Percentiles rank a stretch among this genome's conserved stretches.
phyloP scores from a whole-genome alignment of 2,329 filamentous ascomycete species.

The Aspergillus piperis region DNA sequence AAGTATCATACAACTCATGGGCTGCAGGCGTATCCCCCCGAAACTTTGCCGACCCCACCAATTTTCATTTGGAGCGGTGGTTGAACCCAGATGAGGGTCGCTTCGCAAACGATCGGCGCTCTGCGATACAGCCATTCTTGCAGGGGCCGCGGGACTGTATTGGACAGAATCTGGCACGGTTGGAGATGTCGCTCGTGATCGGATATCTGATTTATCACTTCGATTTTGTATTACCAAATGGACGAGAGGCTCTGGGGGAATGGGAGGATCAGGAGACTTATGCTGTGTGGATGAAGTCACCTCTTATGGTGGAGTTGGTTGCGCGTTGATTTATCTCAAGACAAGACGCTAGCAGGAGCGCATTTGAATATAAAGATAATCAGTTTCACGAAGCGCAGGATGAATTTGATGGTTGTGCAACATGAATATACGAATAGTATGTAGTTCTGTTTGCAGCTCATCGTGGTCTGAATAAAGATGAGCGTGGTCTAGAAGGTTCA shows the following conservation, averaged over 20 bases:
- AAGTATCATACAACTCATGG: neutral
- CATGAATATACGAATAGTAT: no score
- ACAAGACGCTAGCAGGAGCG: no score
- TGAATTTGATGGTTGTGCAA: no score
- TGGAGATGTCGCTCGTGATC: neutral
- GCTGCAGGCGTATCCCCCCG: neutral
- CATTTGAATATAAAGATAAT: no score
- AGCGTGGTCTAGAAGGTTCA: no score
- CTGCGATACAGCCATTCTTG: neutral
- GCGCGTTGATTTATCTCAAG: neutral
- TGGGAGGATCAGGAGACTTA: neutral
- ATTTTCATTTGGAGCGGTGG: neutral
- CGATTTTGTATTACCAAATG: neutral
- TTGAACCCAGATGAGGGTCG: neutral
- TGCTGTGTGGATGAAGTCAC: neutral
- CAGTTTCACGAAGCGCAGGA: no score
- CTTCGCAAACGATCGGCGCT: neutral
- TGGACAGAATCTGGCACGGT: neutral
- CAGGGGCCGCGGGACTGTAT: neutral
- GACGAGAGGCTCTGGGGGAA: neutral
- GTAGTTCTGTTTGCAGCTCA: no score
- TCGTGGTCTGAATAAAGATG: no score
- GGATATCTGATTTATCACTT: neutral
- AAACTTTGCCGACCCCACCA: neutral
- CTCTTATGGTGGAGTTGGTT: neutral